Conservation (phyloP, 768 basidiomycete species). For the Daedalea quercina region DNA sequence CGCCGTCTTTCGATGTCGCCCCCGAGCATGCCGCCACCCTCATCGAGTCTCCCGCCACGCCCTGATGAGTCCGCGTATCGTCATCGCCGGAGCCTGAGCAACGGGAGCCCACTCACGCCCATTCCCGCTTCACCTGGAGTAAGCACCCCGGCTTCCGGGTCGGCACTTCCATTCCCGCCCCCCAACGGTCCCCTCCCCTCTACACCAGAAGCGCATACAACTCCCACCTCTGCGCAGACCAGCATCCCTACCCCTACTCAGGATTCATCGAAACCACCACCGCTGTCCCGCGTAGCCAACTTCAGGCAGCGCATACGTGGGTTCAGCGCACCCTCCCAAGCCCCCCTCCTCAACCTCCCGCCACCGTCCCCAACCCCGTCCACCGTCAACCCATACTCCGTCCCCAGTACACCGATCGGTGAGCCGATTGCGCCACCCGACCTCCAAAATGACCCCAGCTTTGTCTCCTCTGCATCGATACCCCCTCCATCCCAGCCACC, state of each 20-base stretch:
- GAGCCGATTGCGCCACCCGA: conserved; percentile 45
- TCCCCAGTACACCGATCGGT: conserved; percentile 46
- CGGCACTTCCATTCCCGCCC: conserved; percentile 32
- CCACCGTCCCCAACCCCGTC: conserved; percentile 20
- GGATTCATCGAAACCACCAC: not conserved
- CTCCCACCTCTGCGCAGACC: conserved; percentile 4
- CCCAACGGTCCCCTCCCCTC: conserved; percentile 39
- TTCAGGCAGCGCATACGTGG: conserved; percentile 63
- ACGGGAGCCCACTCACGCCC: conserved; percentile 27
- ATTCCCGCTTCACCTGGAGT: conserved; percentile 38
- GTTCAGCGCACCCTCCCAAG: conserved; percentile 50
- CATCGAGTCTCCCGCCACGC: conserved; percentile 52
- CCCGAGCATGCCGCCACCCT: conserved; percentile 62
- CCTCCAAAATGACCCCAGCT: conserved; percentile 49
- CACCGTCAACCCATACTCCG: conserved; percentile 24
- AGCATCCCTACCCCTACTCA: conserved; percentile 9
- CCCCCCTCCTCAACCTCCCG: conserved; percentile 19
- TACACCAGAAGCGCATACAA: conserved; percentile 13
- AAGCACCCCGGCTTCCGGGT: conserved; percentile 20
- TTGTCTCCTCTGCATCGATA: conserved; percentile 42
- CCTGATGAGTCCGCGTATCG: conserved; percentile 45
- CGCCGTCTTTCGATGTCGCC: conserved; percentile 34
- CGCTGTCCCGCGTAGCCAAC: conserved; percentile 10
- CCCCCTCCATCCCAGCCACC: conserved; percentile 19
- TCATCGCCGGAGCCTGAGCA: conserved; percentile 21